Conservation (phyloP, 306 rosid genomes). For the Cucurbita moschata region DNA sequence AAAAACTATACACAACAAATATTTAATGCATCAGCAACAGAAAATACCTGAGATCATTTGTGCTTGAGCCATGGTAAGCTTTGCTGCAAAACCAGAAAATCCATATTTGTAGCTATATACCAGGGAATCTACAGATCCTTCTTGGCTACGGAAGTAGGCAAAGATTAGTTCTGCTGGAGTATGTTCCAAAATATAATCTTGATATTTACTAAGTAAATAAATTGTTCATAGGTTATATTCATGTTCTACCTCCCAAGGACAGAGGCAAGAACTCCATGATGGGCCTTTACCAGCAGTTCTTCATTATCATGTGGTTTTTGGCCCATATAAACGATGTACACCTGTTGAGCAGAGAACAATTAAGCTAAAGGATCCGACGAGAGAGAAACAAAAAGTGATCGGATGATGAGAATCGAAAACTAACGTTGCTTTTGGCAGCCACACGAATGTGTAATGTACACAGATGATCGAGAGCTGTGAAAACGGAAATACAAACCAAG, state of each 20-base stretch:
- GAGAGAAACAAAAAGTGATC: background rate
- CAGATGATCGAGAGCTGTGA: background rate
- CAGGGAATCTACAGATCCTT: background rate
- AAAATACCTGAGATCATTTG: background rate
- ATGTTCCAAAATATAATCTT: background rate
- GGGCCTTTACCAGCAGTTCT: background rate
- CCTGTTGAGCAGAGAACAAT: background rate
- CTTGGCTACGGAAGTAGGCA: background rate
- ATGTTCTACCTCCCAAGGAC: background rate
- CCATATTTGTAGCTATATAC: background rate
- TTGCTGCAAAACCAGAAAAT: background rate
- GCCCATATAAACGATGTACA: background rate
- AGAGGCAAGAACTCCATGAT: background rate
- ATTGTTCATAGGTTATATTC: background rate
- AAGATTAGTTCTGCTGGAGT: background rate
- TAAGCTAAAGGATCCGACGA: background rate
- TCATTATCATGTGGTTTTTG: background rate
- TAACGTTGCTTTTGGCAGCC: background rate
- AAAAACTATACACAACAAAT: background rate
- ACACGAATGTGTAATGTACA: background rate
- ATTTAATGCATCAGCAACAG: background rate
- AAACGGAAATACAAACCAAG: background rate
- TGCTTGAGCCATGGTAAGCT: constrained; percentile 1
- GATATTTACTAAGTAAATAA: background rate
- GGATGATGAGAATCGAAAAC: background rate